Base-by-base conservation (phyloP, 1,284 basidiomycete species). In the Heterobasidion irregulare region DNA sequence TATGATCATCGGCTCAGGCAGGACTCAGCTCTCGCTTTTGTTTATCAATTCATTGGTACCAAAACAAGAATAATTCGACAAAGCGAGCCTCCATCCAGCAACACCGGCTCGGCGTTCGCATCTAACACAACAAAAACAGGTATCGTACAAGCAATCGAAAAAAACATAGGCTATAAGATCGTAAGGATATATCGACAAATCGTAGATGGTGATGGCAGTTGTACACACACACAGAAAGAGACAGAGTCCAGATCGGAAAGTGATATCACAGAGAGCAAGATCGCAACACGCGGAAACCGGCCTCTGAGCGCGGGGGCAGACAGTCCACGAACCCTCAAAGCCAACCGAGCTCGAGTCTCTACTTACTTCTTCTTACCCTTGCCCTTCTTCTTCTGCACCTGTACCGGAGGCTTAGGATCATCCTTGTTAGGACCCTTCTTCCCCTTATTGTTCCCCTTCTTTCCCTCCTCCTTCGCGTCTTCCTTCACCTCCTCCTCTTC, bases 401-500 rank as follows among this genome's bases (percentile, higher is more conserved):
- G 18, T 18, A 2, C 2, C 18, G 2, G 18, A 18, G 18, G 18
- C 18, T 18, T 18, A 18, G 18, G 18, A 18, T 18, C 18, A 18
- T 18, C 18, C 18, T 18, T 18, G 18, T 18, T 18, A 18, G 18
- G 18, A 18, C 18, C 18, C 18, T 18, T 18, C 18, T 18, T 18
- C 18, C 18, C 18, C 18, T 18, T 18, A 18, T 18, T 18, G 18
- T 18, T 18, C 18, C 2, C 18, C 18, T 18, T 18, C 18, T 18
- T 18, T 18, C 18, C 18, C 18, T 18, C 18, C 18, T 18, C 10
- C 38, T 57, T 59, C 50, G 44, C 26, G 43, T 55, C 53, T 51
- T 57, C 56, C 35, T 58, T 57, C 8, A 56, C 63, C 12, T 54
- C 58, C 18, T 55, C 53, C n/a, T 61, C 60, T 10, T 56, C 55